Base-by-base conservation (phyloP, 768 basidiomycete genomes). In the Russula ochroleuca region DNA sequence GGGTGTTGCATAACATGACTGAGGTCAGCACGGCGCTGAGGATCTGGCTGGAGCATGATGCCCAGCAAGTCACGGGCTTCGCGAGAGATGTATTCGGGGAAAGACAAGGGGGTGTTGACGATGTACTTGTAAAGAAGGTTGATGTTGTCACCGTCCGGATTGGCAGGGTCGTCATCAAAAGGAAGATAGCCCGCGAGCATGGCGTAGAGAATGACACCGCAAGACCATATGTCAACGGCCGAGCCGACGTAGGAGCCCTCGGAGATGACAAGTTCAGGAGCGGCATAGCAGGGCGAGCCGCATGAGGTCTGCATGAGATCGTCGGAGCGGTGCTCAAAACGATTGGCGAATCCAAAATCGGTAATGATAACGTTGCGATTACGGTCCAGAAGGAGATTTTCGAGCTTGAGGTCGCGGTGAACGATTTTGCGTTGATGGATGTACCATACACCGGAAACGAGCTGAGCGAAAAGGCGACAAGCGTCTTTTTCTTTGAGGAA, bases 371-470 rank as follows among this genome's bases (percentile, higher is more conserved):
- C 93, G 73, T 99, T 98, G 56, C 97, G 86, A 72, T 98, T 86
- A 65, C 95, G 90, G 78, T 99, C 97, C 62, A 99, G 86, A 47
- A 99, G 86, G 3, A 99, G 81, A 73, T 98, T 99, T 78, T 98
- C 96, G 68, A 99, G 87, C 78, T 99, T 99, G 75, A 99, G 88
- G 77, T 99, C 96, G 63, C 97, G 92, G 75, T 99, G 97, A 53
- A 98, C 96, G 66, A 99, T 98, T 79, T 97, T 95, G 82, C 98
- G 98, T 76, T 93, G 87, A 77, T 98, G 97, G 62, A 98, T 93
- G 77, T 99, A 99, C 87, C 92, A 93, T 37, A 99, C 97, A 65
- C 96, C 97, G 25, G 94, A 97, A 70, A 99, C 88, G 74, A 99
- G 90, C 76, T 99, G 97, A 19, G 93, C 92, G 73, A 99, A 99